phyloP scores from a whole-genome alignment of 148 eudicot genomes.

The Vaccinium macrocarpon region DNA sequence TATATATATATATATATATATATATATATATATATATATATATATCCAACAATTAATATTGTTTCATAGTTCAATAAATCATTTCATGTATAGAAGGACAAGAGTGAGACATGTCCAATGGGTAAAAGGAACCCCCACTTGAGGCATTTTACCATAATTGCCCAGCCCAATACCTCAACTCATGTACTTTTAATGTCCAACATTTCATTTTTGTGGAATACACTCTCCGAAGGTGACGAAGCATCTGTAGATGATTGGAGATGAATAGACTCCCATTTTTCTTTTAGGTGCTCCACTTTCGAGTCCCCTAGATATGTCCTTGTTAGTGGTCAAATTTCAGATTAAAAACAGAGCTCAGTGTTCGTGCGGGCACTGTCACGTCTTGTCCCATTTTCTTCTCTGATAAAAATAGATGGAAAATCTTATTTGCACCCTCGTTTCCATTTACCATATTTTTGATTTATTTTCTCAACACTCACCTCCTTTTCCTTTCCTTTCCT shows the following conservation, averaged over 20 bases:
- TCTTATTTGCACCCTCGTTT: background rate
- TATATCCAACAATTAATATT: background rate
- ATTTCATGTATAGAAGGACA: background rate
- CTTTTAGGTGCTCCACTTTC: background rate
- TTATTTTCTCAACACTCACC: background rate
- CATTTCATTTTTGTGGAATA: background rate
- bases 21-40: too few relatives aligned
- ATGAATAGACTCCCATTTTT: background rate
- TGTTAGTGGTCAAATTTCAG: background rate
- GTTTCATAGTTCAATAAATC: background rate
- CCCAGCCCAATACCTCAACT: background rate
- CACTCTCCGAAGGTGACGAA: background rate
- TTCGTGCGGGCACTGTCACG: too few relatives aligned
- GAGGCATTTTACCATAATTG: background rate
- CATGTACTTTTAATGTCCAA: background rate
- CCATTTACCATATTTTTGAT: background rate
- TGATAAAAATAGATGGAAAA: too few relatives aligned
- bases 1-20: too few relatives aligned
- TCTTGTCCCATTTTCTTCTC: too few relatives aligned
- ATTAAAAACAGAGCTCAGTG: too few relatives aligned
- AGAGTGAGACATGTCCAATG: background rate
- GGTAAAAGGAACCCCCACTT: background rate
- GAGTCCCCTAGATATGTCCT: background rate
- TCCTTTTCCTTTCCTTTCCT: background rate
- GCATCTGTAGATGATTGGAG: slow-evolving; percentile 4